Conservation (phyloP, 192 early-diverging fungal genomes). For the Thamnidium elegans region DNA sequence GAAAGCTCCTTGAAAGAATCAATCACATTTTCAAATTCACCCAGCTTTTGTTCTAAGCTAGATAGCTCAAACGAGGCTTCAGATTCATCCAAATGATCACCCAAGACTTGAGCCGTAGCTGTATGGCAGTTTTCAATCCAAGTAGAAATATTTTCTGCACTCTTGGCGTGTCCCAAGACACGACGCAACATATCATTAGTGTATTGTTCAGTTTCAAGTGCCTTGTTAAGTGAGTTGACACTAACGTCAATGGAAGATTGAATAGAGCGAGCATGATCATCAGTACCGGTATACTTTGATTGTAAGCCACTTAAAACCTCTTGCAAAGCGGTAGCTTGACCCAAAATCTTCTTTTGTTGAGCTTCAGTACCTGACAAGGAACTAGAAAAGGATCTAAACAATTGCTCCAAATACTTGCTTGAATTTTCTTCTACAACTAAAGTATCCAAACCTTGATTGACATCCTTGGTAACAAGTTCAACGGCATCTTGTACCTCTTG, state of each 20-base stretch:
- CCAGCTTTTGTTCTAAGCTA: conserved; percentile 15
- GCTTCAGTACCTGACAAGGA: neutral
- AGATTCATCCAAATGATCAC: conserved; percentile 14
- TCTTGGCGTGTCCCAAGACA: conserved; percentile 23
- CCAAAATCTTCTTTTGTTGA: neutral
- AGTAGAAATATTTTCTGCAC: conserved; percentile 8
- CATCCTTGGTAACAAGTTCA: too few relatives aligned
- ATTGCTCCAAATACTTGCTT: too few relatives aligned
- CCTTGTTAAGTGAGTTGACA: neutral
- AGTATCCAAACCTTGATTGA: too few relatives aligned
- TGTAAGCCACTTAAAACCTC: too few relatives aligned
- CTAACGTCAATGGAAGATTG: neutral
- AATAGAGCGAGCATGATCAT: neutral
- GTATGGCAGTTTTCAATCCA: conserved; percentile 22
- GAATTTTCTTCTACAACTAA: too few relatives aligned
- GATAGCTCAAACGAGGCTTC: neutral
- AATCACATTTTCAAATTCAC: conserved; percentile 10
- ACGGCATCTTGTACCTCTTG: too few relatives aligned
- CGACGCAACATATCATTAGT: conserved; percentile 19
- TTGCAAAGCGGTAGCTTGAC: too few relatives aligned
- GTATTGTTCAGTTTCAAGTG: neutral
- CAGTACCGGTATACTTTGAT: neutral
- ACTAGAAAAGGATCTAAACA: neutral
- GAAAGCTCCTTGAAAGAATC: conserved; percentile 5
- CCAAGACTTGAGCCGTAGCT: conserved; percentile 2